phyloP scores from a whole-genome alignment of 306 rosid species.

The Dalbergia cochinchinensis region DNA sequence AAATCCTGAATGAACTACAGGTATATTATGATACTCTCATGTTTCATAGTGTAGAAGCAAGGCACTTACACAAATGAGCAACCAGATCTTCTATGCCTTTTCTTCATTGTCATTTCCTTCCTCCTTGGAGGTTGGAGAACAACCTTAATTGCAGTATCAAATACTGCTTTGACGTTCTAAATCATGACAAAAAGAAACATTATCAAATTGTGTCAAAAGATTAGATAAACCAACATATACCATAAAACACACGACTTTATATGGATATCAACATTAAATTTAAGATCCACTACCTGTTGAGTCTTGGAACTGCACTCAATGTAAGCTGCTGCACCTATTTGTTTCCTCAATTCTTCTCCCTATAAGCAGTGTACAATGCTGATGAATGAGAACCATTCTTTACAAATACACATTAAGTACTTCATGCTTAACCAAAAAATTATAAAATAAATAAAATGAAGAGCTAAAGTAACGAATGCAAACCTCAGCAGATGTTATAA shows the following conservation, averaged over 20 bases:
- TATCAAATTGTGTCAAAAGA: slow-evolving; percentile 23
- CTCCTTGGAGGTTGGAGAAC: slow-evolving; percentile 98
- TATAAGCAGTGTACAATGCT: slow-evolving; percentile 42
- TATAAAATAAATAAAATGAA: not conserved
- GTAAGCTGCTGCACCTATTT: slow-evolving; percentile 96
- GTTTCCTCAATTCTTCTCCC: slow-evolving; percentile 99
- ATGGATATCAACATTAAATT: not conserved
- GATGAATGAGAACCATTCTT: slow-evolving; percentile 31
- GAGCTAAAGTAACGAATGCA: slow-evolving; percentile 16
- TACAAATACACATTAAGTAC: not conserved
- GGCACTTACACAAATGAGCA: slow-evolving; percentile 85
- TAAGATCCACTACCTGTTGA: slow-evolving; percentile 72
- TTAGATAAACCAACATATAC: slow-evolving; percentile 12
- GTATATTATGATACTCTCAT: not conserved
- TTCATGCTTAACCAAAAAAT: slow-evolving; percentile 14
- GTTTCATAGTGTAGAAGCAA: slow-evolving; percentile 14
- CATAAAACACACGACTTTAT: not conserved
- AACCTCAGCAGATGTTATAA: slow-evolving; percentile 85
- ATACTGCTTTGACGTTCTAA: slow-evolving; percentile 96
- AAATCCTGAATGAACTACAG: slow-evolving; percentile 1
- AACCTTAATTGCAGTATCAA: slow-evolving; percentile 97
- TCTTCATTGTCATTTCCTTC: slow-evolving; percentile 81
- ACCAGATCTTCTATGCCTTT: slow-evolving; percentile 73
- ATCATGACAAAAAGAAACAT: slow-evolving; percentile 40
- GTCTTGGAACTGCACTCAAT: slow-evolving; percentile 98